These are phyloP conservation scores for Pouteria glomerata DNA, from an alignment of 148 eudicot genomes.

Conservation along the genomic window DNA sequence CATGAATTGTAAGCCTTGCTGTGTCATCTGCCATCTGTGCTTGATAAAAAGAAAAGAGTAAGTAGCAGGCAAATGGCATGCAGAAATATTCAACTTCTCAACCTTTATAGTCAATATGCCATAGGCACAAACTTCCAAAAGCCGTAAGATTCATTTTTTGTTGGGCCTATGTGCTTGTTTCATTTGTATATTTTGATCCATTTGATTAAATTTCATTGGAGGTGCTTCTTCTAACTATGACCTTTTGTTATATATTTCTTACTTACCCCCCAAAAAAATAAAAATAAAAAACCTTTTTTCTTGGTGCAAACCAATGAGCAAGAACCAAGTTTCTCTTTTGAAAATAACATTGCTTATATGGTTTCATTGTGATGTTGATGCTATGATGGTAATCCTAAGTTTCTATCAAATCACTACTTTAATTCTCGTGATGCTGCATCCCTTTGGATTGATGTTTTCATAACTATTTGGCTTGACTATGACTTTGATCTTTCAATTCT, in stretches of 20 bases:
- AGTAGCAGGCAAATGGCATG: not conserved
- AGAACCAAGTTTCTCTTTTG: not conserved
- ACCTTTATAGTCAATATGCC: not conserved
- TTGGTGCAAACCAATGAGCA: not conserved
- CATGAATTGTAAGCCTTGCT: not conserved
- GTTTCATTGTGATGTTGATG: not conserved
- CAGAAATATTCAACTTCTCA: not conserved
- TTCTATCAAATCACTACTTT: not conserved
- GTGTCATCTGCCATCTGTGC: conserved; percentile 1
- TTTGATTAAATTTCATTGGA: no score
- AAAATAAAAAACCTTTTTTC: no score
- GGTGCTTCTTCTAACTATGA: not conserved
- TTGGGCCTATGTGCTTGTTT: not conserved
- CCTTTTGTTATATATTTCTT: no score
- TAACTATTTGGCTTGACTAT: conserved; percentile 3
- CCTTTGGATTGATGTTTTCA: conserved; percentile 6
- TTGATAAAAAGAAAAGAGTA: not conserved
- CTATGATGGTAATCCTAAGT: not conserved
- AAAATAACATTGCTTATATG: not conserved
- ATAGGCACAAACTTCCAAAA: not conserved
- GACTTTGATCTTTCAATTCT: not conserved
- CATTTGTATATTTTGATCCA: not conserved
- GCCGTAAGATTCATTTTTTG: not conserved
- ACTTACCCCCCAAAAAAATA: no score
- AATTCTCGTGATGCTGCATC: not conserved